These are phyloP conservation scores for Rauvolfia tetraphylla DNA, from an alignment of 257 asterid genomes.

Conservation along the genomic window DNA sequence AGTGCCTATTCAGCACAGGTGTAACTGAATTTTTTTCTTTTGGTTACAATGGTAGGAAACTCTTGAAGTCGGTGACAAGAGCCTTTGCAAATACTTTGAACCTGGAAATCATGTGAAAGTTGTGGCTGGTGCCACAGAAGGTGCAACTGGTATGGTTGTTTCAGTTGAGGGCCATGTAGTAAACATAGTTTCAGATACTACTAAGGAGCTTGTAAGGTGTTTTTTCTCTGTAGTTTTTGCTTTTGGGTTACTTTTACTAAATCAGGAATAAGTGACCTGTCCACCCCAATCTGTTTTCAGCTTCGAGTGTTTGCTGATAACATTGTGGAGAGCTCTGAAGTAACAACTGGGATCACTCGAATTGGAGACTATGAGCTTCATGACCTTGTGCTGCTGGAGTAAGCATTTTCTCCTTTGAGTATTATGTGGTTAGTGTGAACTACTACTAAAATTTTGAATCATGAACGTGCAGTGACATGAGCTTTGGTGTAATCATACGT, in stretches of 20 bases:
- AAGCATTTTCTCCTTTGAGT: conserved; percentile 25
- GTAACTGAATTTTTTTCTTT: neutral
- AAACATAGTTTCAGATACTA: conserved; percentile 87
- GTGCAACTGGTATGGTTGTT: conserved; percentile 98
- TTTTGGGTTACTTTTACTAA: neutral
- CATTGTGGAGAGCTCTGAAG: conserved; percentile 89
- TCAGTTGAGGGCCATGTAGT: conserved; percentile 96
- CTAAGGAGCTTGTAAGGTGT: conserved; percentile 76
- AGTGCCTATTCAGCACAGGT: too few species aligned
- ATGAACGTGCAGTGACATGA: conserved; percentile 64
- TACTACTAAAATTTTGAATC: conserved; percentile 4
- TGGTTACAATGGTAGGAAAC: conserved; percentile 50
- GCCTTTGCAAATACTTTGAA: conserved; percentile 91
- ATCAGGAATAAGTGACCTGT: neutral
- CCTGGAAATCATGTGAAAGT: conserved; percentile 95
- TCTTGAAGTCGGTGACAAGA: conserved; percentile 75
- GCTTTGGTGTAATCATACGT: conserved; percentile 90
- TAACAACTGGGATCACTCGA: too few species aligned
- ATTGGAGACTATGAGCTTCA: conserved; percentile 94
- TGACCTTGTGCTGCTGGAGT: conserved; percentile 88
- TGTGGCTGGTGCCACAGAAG: conserved; percentile 86
- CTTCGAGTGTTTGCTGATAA: conserved; percentile 92
- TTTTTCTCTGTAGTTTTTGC: conserved; percentile 7
- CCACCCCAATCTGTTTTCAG: conserved; percentile 29
- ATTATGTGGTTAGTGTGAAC: conserved; percentile 5